These are phyloP conservation scores for Auxenochlorella pyrenoidosa DNA, from an alignment of 139 green algal species.

Conservation along the genomic window DNA sequence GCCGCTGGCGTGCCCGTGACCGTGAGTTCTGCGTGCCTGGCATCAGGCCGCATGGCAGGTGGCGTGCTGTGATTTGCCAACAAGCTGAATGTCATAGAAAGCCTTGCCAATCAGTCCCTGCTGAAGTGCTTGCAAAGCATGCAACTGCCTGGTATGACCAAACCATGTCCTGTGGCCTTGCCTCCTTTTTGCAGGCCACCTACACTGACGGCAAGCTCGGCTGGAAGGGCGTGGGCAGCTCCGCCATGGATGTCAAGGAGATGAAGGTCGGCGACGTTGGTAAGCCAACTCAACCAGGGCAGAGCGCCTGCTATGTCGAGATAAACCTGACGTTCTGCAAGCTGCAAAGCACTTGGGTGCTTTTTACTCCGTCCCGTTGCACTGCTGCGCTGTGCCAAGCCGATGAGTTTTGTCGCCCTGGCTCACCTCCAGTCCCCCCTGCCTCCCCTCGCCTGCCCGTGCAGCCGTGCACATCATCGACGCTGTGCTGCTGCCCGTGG, in stretches of 20 bases:
- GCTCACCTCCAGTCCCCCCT: background rate
- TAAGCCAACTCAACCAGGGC: background rate
- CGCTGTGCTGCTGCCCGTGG: slow-evolving; percentile 5
- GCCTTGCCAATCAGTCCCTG: too few species aligned
- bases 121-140: too few species aligned
- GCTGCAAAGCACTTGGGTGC: too few species aligned
- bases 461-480: slow-evolving; percentile 26
- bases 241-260: background rate
- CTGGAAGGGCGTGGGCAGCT: background rate
- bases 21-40: background rate
- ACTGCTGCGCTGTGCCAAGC: background rate
- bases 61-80: too few species aligned
- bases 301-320: too few species aligned
- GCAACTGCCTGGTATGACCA: too few species aligned
- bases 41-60: too few species aligned
- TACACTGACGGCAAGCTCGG: too few species aligned
- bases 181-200: background rate
- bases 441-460: background rate
- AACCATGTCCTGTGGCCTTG: too few species aligned
- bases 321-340: too few species aligned
- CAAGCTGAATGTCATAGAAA: too few species aligned
- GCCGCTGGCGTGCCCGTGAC: background rate
- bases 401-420: background rate
- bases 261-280: slow-evolving; percentile 12
- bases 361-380: too few species aligned